These are phyloP conservation scores for Naganishia vishniacii DNA, from an alignment of 768 basidiomycete genomes.

Conservation along the genomic window DNA sequence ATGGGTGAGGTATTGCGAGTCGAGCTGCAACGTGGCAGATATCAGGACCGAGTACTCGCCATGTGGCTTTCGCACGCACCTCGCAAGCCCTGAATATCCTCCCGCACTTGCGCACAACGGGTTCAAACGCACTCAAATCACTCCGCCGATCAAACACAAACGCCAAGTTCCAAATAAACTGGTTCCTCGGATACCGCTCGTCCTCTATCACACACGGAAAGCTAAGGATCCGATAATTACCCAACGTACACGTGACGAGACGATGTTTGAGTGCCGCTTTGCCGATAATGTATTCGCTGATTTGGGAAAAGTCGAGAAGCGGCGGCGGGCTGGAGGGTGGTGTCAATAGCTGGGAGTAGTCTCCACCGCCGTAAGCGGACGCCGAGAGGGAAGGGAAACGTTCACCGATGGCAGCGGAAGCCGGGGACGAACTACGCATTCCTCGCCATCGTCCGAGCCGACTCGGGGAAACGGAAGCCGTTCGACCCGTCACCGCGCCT, in stretches of 20 bases:
- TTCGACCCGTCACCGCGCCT: too few relatives aligned
- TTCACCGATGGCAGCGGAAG: not conserved
- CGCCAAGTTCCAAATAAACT: conserved; percentile 89
- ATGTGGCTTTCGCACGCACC: conserved; percentile 51
- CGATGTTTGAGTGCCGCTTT: conserved; percentile 76
- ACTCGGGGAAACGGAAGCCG: not conserved
- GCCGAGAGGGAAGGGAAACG: not conserved
- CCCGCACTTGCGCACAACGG: conserved; percentile 88
- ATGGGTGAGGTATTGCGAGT: conserved; percentile 79
- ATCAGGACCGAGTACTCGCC: not conserved
- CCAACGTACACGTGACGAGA: conserved; percentile 64
- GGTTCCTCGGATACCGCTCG: conserved; percentile 72
- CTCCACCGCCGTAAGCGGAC: not conserved
- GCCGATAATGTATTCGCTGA: conserved; percentile 92
- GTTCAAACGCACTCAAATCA: conserved; percentile 91
- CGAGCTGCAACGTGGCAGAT: conserved; percentile 57
- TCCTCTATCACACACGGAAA: conserved; percentile 72
- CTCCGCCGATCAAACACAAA: conserved; percentile 90
- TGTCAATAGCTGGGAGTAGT: not conserved
- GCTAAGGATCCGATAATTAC: conserved; percentile 72
- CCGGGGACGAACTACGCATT: not conserved
- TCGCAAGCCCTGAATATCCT: conserved; percentile 83
- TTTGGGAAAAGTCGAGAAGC: conserved; percentile 82
- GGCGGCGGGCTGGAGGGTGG: not conserved
- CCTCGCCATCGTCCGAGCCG: not conserved